Conservation (phyloP, 768 basidiomycete genomes). For the Naganishia vishniacii region DNA sequence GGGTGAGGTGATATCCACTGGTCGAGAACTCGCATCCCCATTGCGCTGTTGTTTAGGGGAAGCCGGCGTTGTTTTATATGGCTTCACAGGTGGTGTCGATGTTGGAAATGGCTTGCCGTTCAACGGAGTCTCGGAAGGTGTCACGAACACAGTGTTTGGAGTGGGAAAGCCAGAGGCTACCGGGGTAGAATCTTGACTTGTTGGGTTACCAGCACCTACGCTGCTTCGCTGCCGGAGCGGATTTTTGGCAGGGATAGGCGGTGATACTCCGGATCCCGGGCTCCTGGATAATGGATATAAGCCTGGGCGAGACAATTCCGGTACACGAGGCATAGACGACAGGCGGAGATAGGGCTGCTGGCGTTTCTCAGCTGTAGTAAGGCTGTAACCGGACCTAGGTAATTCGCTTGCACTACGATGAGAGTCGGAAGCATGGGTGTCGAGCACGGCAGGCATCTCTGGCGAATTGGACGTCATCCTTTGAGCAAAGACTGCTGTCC, state of each 20-base stretch:
- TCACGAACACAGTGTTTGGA: not conserved
- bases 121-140: not conserved
- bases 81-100: not conserved
- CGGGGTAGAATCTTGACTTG: not conserved
- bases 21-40: too few species aligned
- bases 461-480: not conserved
- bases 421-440: not conserved
- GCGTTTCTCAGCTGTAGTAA: constrained; percentile 8
- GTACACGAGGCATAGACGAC: not conserved
- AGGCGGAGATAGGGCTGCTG: constrained; percentile 3
- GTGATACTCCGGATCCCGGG: not conserved
- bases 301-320: not conserved
- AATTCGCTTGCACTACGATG: not conserved
- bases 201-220: not conserved
- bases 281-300: not conserved
- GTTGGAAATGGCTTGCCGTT: not conserved
- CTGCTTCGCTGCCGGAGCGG: constrained; percentile 20
- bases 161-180: not conserved
- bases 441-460: constrained; percentile 1
- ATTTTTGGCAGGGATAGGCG: constrained; percentile 25
- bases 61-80: too few species aligned
- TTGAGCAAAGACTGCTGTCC: not conserved
- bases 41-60: too few species aligned
- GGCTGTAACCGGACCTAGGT: not conserved
- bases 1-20: too few species aligned